Percentiles rank a stretch among this genome's conserved stretches.
phyloP scores from a whole-genome alignment of 441 rosid species.

The Brassica balearica region DNA sequence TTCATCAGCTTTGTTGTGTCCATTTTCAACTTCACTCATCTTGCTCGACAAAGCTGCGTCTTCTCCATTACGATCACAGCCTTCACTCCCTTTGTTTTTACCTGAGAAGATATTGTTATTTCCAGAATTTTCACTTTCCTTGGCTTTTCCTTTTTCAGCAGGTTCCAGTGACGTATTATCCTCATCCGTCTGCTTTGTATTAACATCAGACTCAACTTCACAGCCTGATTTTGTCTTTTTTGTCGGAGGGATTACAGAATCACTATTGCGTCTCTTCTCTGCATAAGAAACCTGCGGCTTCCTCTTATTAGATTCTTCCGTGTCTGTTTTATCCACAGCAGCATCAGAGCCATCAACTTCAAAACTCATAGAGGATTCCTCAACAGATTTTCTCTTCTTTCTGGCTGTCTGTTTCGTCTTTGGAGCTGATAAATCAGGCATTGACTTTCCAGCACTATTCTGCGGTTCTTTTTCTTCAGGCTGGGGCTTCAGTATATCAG shows the following conservation, averaged over 20 bases:
- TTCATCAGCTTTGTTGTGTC: conserved; percentile 19
- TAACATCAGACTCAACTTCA: conserved; percentile 25
- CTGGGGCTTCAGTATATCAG: conserved; percentile 30
- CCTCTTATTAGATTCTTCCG: conserved; percentile 46
- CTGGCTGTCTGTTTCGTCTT: conserved; percentile 26
- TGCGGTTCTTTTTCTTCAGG: conserved; percentile 26
- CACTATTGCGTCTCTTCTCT: conserved; percentile 60
- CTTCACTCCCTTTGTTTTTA: conserved; percentile 27
- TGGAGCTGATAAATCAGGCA: conserved; percentile 36
- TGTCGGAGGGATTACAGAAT: conserved; percentile 46
- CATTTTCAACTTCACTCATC: conserved; percentile 27
- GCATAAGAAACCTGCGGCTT: conserved; percentile 62
- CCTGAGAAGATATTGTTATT: conserved; percentile 25
- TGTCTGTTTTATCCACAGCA: conserved; percentile 52
- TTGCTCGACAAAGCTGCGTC: conserved; percentile 27
- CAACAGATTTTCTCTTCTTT: conserved; percentile 53
- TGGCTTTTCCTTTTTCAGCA: conserved; percentile 34
- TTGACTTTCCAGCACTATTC: conserved; percentile 20
- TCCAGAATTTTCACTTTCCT: conserved; percentile 18
- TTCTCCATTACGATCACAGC: conserved; percentile 31
- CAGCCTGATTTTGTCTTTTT: conserved; percentile 35
- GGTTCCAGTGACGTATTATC: conserved; percentile 21
- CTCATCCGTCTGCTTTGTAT: conserved; percentile 10
- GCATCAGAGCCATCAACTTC: conserved; percentile 54
- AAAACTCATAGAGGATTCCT: conserved; percentile 64